Base-by-base conservation (phyloP, 164 flowering plant species). In the Piper betle region DNA sequence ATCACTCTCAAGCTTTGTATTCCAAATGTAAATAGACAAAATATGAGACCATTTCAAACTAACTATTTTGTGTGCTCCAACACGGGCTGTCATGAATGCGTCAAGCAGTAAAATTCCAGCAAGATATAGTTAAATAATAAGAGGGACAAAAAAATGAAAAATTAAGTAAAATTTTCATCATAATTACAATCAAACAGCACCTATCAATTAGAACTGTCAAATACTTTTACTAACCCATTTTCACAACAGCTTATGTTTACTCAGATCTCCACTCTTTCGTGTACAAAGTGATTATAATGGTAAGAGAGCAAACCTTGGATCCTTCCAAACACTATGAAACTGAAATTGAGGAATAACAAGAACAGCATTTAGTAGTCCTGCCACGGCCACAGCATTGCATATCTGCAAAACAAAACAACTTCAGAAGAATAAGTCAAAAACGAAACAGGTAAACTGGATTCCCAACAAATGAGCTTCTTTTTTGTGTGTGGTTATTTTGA, bases 321-420 rank as follows among this genome's bases (percentile, higher is more conserved):
- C 95, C 73, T 59, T 74, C 95, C 95, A 87, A 56, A 87, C 76
- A 58, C 62, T 79, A 66, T 87, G 77, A 62, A 69, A 82, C 9
- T 82, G 75, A 58, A 88, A 80, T 43, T 66, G 78, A 58, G 96
- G 96, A 50, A 88, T n/a, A n/a, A n/a, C 85, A 20, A 88, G 79
- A 20, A 74, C 62, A 16, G 90, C 96, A 76, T 85, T 84, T 58
- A 88, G 73, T 48, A 88, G 77, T 62, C 85, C 84, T 55, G 96
- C 96, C 9, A 88, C 82, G 67, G 88, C 96, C 74, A 84, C 92
- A 17, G 96, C 96, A 80, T 85, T 88, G 80, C 90, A 88, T 43
- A 88, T 88, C 96, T 88, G 78, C 72, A 65, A 66, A 62, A 41
- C 58, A 25, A 69, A 57, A 59, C 37, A 59, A 19, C 33, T 55